Evolutionary conservation across 306 rosid genomes (phyloP).

Genomic region (Fagus sylvatica): DNA sequence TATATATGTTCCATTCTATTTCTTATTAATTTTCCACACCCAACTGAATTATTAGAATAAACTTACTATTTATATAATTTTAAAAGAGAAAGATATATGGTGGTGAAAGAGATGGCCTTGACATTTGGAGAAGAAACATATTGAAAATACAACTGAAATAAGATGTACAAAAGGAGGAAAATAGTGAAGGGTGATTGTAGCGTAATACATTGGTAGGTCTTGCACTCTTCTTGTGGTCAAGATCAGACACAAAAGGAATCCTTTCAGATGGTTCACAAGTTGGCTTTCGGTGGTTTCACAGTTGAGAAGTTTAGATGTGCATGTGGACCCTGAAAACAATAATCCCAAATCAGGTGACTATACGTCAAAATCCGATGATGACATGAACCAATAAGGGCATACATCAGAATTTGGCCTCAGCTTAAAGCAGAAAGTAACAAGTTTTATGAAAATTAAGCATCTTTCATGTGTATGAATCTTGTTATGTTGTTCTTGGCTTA

Average conservation of each 20-base stretch:
- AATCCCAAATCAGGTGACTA: constrained; percentile 38
- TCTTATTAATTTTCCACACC: constrained; percentile 13
- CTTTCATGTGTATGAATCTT: neutral
- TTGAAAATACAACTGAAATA: neutral
- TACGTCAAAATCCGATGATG: constrained; percentile 35
- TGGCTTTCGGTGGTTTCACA: constrained; percentile 49
- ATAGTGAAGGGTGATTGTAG: constrained; percentile 4
- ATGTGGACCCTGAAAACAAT: constrained; percentile 43
- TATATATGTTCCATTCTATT: constrained; percentile 11
- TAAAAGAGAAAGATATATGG: constrained; percentile 3
- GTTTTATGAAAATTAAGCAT: neutral
- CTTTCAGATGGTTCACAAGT: constrained; percentile 46
- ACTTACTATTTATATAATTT: constrained; percentile 9
- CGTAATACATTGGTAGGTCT: constrained; percentile 40
- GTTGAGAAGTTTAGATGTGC: constrained; percentile 53
- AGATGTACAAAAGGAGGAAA: constrained; percentile 12
- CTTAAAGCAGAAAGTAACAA: constrained; percentile 4
- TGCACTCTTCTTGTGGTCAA: constrained; percentile 27
- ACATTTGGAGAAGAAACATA: constrained; percentile 14
- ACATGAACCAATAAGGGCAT: constrained; percentile 25
- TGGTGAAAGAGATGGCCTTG: constrained; percentile 30
- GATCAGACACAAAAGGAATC: constrained; percentile 27
- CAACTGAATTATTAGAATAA: constrained; percentile 17
- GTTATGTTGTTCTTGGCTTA: neutral
- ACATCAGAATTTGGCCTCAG: neutral